A percentile compares a stretch with the other conserved stretches of the same genome.
Evolutionary conservation across 169 alveolate genomes (phyloP).

Genomic region (Plasmodium adleri): DNA sequence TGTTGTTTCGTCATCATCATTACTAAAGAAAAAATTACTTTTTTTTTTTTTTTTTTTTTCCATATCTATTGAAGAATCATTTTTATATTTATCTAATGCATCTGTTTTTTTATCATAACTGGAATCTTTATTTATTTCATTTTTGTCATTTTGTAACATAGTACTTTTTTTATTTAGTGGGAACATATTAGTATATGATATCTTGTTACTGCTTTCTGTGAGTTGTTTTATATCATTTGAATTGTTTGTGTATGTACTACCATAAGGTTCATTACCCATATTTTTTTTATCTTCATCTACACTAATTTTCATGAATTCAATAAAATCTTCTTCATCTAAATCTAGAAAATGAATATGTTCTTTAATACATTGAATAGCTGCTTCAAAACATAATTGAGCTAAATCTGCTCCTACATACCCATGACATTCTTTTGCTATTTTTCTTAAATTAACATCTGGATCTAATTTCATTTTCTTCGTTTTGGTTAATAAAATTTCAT

Average conservation of each 20-base stretch:
- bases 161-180: background rate
- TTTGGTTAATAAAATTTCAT: slow-evolving; percentile 90
- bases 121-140: background rate
- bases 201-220: background rate
- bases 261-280: background rate
- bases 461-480: slow-evolving; percentile 90
- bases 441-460: slow-evolving; percentile 88
- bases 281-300: slow-evolving; percentile 1
- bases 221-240: background rate
- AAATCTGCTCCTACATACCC: slow-evolving; percentile 95
- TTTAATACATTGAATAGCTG: slow-evolving; percentile 89
- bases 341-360: slow-evolving; percentile 76
- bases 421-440: slow-evolving; percentile 93
- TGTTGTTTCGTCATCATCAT: background rate
- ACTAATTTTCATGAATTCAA: slow-evolving; percentile 53
- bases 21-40: background rate
- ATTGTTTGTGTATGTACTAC: background rate
- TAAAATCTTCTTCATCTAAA: slow-evolving; percentile 66
- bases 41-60: background rate
- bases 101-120: background rate
- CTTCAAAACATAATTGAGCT: slow-evolving; percentile 91
- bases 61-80: too few species aligned
- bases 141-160: background rate
- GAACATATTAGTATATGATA: background rate
- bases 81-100: background rate